These are phyloP conservation scores for Davidsoniella neocaledoniae DNA, from an alignment of 2,329 filamentous ascomycete genomes.

Conservation along the genomic window DNA sequence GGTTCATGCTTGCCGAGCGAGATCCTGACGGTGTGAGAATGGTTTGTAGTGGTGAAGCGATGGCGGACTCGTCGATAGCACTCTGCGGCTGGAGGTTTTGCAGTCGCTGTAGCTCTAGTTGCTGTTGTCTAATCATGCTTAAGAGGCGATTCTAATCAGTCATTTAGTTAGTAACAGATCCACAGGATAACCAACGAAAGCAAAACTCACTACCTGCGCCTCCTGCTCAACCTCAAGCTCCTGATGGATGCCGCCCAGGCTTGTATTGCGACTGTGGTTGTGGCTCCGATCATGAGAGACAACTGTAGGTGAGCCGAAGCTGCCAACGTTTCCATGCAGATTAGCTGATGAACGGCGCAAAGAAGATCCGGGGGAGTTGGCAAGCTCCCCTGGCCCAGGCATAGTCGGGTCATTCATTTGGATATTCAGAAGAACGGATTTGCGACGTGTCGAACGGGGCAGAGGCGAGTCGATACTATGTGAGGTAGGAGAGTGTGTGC, in stretches of 20 bases:
- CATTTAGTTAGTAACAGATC: neutral
- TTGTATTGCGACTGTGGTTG: conserved; percentile 50
- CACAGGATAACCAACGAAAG: neutral
- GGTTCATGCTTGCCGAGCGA: conserved; percentile 18
- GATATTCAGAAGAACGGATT: conserved; percentile 56
- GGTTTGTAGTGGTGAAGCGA: conserved; percentile 21
- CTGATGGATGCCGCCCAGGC: conserved; percentile 61
- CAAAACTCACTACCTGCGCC: conserved; percentile 48
- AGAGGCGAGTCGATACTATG: conserved; percentile 3
- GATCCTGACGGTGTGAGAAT: conserved; percentile 15
- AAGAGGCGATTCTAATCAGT: conserved; percentile 50
- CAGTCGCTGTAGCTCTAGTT: conserved; percentile 49
- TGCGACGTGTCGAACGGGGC: conserved; percentile 31
- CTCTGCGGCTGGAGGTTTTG: conserved; percentile 29
- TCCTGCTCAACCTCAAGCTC: conserved; percentile 68
- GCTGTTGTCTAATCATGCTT: conserved; percentile 60
- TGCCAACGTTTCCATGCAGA: neutral
- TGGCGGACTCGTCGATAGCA: conserved; percentile 33
- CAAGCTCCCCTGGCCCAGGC: conserved; percentile 54
- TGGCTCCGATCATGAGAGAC: conserved; percentile 28
- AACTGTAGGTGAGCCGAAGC: conserved; percentile 28
- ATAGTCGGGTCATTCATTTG: conserved; percentile 54
- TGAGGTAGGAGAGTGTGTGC: neutral
- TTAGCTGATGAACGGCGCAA: conserved; percentile 12
- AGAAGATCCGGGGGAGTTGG: conserved; percentile 21